phyloP scores from a whole-genome alignment of 2,329 filamentous ascomycete species.

The Aspergillus intermedius region DNA sequence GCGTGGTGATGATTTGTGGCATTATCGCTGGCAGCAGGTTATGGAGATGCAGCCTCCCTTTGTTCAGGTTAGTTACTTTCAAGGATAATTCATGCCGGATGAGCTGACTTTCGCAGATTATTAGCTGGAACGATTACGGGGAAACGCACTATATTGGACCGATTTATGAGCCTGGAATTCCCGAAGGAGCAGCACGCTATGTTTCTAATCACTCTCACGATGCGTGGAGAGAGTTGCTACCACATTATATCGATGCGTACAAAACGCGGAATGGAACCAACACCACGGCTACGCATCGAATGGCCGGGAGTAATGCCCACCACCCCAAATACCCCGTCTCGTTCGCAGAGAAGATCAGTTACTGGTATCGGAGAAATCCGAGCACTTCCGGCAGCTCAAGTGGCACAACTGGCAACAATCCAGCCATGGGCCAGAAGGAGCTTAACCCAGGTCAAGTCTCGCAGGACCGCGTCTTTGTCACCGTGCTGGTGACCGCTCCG shows the following conservation, averaged over 20 bases:
- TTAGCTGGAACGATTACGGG: slow-evolving; percentile 57
- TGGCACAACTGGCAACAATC: slow-evolving; percentile 32
- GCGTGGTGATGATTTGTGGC: slow-evolving; percentile 57
- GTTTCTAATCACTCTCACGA: slow-evolving; percentile 20
- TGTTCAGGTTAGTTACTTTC: slow-evolving; percentile 31
- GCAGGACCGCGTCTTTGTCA: slow-evolving; percentile 28
- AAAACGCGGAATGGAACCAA: slow-evolving; percentile 19
- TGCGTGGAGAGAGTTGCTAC: slow-evolving; percentile 24
- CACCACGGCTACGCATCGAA: slow-evolving; percentile 23
- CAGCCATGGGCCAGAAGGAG: slow-evolving; percentile 19
- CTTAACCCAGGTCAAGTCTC: slow-evolving; percentile 21
- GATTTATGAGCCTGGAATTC: slow-evolving; percentile 43
- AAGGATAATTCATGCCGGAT: slow-evolving; percentile 1
- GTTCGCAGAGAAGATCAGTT: slow-evolving; percentile 24
- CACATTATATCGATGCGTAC: slow-evolving; percentile 32
- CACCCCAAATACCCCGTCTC: slow-evolving; percentile 8
- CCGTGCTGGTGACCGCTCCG: slow-evolving; percentile 18
- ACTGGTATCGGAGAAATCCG: slow-evolving; percentile 32
- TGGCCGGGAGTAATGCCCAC: slow-evolving; percentile 40
- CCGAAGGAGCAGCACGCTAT: slow-evolving; percentile 37
- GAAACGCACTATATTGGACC: slow-evolving; percentile 55
- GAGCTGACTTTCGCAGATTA: slow-evolving; percentile 33
- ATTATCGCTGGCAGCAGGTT: slow-evolving; percentile 52
- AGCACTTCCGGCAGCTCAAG: slow-evolving; percentile 19
- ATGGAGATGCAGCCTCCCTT: slow-evolving; percentile 45